These are phyloP conservation scores for Cercospora sesami DNA, from an alignment of 2,329 filamentous ascomycete genomes.

Conservation along the genomic window DNA sequence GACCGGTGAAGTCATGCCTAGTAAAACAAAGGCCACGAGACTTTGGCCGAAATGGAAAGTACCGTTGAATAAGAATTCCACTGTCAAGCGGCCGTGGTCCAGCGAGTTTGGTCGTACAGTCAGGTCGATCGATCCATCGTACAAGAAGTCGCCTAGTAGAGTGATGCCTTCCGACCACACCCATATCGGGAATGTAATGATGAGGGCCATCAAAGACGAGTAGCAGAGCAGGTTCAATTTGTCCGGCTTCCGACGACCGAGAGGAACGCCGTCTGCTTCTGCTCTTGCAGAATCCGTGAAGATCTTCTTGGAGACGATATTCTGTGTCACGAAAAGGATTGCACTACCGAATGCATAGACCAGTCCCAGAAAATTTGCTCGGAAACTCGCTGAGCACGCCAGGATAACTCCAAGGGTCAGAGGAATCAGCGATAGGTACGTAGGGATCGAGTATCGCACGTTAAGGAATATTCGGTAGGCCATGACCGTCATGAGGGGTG, in stretches of 20 bases:
- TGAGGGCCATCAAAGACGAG: slow-evolving; percentile 88
- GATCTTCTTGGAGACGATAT: slow-evolving; percentile 96
- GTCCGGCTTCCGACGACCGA: slow-evolving; percentile 76
- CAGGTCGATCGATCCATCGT: slow-evolving; percentile 76
- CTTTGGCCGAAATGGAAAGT: slow-evolving; percentile 96
- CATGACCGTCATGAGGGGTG: slow-evolving; percentile 89
- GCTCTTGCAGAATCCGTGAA: slow-evolving; percentile 91
- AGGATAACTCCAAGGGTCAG: slow-evolving; percentile 93
- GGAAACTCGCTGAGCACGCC: slow-evolving; percentile 89
- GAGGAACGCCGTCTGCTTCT: slow-evolving; percentile 68
- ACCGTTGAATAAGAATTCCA: slow-evolving; percentile 98
- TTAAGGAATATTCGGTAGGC: slow-evolving; percentile 88
- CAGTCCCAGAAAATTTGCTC: slow-evolving; percentile 87
- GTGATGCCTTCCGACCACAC: slow-evolving; percentile 83
- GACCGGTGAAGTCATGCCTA: slow-evolving; percentile 92
- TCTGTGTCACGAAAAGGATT: slow-evolving; percentile 93
- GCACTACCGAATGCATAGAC: slow-evolving; percentile 86
- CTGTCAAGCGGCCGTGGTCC: slow-evolving; percentile 59
- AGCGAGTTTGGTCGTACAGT: slow-evolving; percentile 73
- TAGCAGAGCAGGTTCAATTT: slow-evolving; percentile 97
- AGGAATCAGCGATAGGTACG: slow-evolving; percentile 74
- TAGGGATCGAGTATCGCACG: slow-evolving; percentile 81
- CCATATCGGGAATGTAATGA: slow-evolving; percentile 89
- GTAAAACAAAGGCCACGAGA: slow-evolving; percentile 86
- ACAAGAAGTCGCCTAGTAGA: slow-evolving; percentile 73